Percentiles rank a stretch among this genome's conserved stretches.
Conservation (phyloP, 306 rosid species). For the Cyclanthera cordifolia region DNA sequence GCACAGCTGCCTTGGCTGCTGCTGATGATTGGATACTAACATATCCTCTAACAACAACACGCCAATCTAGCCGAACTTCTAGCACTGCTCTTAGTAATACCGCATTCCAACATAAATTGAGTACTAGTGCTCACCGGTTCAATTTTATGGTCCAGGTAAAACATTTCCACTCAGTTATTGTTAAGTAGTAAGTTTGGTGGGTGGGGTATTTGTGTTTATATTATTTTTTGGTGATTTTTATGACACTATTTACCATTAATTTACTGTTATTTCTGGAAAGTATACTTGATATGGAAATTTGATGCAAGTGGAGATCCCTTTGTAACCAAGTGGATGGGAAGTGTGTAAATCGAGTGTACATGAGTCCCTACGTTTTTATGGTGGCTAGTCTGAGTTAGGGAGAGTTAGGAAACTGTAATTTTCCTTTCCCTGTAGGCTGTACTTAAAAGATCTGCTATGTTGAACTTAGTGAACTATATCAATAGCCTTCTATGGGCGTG, state of each 20-base stretch:
- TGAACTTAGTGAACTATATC: not conserved
- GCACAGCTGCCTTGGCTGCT: conserved; percentile 93
- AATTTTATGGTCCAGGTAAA: conserved; percentile 98
- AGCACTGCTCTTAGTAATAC: conserved; percentile 32
- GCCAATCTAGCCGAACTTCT: conserved; percentile 57
- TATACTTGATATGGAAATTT: not conserved
- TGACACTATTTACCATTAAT: conserved; percentile 1
- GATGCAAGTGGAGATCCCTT: not conserved
- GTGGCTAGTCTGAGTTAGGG: not conserved
- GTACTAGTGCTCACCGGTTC: conserved; percentile 94
- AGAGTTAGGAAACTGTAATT: not conserved
- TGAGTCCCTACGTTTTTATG: not conserved
- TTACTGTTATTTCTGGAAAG: not conserved
- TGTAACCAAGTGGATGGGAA: not conserved
- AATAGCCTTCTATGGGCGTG: not conserved
- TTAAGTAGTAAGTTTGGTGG: not conserved
- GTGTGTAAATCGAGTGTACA: not conserved
- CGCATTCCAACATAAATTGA: conserved; percentile 72
- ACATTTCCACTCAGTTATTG: conserved; percentile 13
- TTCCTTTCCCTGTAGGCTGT: not conserved
- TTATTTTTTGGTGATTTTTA: not conserved
- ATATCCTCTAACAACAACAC: conserved; percentile 38
- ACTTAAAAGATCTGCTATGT: too few relatives aligned
- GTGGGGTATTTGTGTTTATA: not conserved
- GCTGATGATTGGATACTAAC: conserved; percentile 96